Base-by-base conservation (phyloP, 441 rosid genomes). In the Euphorbia celastroides region DNA sequence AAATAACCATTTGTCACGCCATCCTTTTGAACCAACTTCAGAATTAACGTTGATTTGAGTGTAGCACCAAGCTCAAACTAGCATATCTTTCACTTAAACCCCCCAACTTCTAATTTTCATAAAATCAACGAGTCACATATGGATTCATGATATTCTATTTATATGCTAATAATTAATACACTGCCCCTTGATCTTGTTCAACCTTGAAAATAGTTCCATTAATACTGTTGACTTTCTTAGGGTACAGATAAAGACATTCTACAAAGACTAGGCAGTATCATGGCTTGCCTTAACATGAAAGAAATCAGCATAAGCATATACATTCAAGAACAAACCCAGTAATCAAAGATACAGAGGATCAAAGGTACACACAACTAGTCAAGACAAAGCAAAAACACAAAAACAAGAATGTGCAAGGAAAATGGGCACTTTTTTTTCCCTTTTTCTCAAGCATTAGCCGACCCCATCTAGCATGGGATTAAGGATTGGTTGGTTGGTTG, bases 41-140 rank as follows among this genome's bases (percentile, higher is more conserved):
- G 13, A 42, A 55, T 3, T 28, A 25, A 22, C 12, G 9, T 32
- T 16, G 25, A 36, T 26, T 56, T 12, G 27, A 57, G 10, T 41
- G 55, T 26, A 42, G 63, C 61, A 54, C 42, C 14, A 60, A 66
- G 52, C 48, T 38, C 50, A 52, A 16, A 20, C 59, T 19, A 27
- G 23, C 62, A 51, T n/a, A n/a, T 20, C 32, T 17, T 4, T 23
- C 16, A 22, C 27, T 34, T 20, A 46, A 63, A 46, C 26, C 22
- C 25, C 38, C 25, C 26, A 5, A 34, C n/a, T 48, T 34, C 4
- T 27, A 26, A 14, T 6, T 30, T n/a, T 26, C 17, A 13, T 44
- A 25, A 42, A 44, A 36, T 41, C 10, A 17, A 31, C 9, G 16
- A 32, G 11, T 19, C 60, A 42, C 68, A 65, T 22, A 14, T 13